Percentiles rank a stretch among this genome's conserved stretches.
Evolutionary conservation across 2,329 filamentous ascomycete genomes (phyloP).

Genomic region (Kalaharituber pfeilii): DNA sequence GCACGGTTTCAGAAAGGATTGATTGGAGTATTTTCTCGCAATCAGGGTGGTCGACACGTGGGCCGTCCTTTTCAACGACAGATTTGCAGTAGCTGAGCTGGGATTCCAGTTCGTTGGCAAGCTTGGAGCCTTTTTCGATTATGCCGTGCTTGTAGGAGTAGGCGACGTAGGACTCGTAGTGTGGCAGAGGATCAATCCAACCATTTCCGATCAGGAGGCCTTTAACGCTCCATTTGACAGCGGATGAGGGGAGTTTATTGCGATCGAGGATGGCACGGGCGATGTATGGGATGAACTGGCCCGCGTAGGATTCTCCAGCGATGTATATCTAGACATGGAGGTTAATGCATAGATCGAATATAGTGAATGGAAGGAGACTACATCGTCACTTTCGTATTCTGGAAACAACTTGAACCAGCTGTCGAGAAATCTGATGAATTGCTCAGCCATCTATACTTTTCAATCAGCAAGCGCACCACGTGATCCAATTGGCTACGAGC

Average conservation of each 20-base stretch:
- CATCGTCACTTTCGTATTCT: slow-evolving; percentile 79
- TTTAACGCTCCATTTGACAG: slow-evolving; percentile 50
- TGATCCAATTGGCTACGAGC: neutral
- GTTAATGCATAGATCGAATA: neutral
- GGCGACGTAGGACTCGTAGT: slow-evolving; percentile 73
- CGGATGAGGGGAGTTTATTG: slow-evolving; percentile 37
- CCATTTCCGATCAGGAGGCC: slow-evolving; percentile 91
- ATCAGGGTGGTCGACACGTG: slow-evolving; percentile 45
- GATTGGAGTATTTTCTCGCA: slow-evolving; percentile 66
- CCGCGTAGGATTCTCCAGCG: slow-evolving; percentile 89
- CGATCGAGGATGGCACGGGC: slow-evolving; percentile 76
- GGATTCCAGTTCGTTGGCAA: slow-evolving; percentile 47
- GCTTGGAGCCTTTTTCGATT: slow-evolving; percentile 47
- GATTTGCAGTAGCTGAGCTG: slow-evolving; percentile 51
- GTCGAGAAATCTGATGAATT: slow-evolving; percentile 77
- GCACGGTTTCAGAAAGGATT: slow-evolving; percentile 49
- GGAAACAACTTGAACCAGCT: slow-evolving; percentile 86
- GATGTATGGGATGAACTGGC: slow-evolving; percentile 94
- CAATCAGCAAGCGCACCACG: neutral
- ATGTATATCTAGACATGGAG: slow-evolving; percentile 56
- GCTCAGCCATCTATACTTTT: slow-evolving; percentile 53
- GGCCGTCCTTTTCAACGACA: slow-evolving; percentile 39
- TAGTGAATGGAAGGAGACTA: slow-evolving; percentile 26
- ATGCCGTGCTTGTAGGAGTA: slow-evolving; percentile 64
- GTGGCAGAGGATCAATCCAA: slow-evolving; percentile 81